Evolutionary conservation across 768 basidiomycete species (phyloP).

Genomic region (Leccinum truebloodii): DNA sequence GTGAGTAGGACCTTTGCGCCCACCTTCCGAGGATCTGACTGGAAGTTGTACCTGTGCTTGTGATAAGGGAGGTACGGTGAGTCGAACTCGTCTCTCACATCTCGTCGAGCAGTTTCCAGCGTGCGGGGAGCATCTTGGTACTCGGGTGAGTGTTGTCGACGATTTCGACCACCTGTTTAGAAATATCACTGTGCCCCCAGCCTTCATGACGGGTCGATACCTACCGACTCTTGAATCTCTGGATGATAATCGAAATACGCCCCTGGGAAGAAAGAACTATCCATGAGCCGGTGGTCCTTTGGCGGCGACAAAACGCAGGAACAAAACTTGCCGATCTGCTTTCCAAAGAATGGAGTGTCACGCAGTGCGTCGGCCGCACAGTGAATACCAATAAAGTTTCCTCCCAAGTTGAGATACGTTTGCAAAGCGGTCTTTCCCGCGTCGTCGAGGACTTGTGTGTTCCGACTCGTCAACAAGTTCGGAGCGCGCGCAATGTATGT

Average conservation of each 20-base stretch:
- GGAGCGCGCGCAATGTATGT: background rate
- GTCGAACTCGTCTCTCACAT: constrained; percentile 43
- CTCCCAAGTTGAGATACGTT: constrained; percentile 64
- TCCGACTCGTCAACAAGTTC: background rate
- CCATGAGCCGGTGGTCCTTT: constrained; percentile 2
- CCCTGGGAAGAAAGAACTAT: constrained; percentile 33
- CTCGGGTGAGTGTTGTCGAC: constrained; percentile 61
- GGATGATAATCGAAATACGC: constrained; percentile 77
- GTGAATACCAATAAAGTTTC: constrained; percentile 72
- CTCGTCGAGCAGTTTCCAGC: constrained; percentile 59
- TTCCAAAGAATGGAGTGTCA: constrained; percentile 56
- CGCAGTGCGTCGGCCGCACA: constrained; percentile 61
- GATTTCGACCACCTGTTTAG: constrained; percentile 55
- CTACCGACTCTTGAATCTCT: constrained; percentile 62
- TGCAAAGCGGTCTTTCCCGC: constrained; percentile 61
- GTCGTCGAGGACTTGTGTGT: constrained; percentile 51
- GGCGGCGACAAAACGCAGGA: background rate
- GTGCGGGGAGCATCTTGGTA: constrained; percentile 50
- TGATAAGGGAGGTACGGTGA: constrained; percentile 10
- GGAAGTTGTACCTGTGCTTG: constrained; percentile 62
- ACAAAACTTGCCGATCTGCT: constrained; percentile 50
- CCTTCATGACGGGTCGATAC: background rate
- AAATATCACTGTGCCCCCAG: background rate
- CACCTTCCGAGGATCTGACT: constrained; percentile 63
- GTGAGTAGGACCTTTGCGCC: constrained; percentile 64